These are phyloP conservation scores for Volvox reticuliferus DNA, from an alignment of 139 green algal species.

Conservation along the genomic window DNA sequence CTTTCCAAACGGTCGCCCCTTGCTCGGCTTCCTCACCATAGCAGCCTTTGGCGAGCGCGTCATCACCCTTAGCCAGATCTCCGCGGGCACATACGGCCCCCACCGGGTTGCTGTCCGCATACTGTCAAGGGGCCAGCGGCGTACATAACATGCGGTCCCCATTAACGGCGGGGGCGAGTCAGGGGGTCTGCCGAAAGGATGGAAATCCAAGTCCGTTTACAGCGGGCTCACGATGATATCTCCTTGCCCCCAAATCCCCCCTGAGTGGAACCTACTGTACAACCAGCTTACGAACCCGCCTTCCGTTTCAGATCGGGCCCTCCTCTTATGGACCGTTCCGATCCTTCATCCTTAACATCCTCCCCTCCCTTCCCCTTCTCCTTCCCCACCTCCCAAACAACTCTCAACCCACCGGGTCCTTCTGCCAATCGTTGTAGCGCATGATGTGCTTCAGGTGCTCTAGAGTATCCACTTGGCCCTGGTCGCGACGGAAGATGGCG, in stretches of 20 bases:
- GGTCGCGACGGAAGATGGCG: slow-evolving; percentile 84
- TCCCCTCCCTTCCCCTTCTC: too few species aligned
- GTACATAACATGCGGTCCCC: too few species aligned
- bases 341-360: background rate
- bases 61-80: slow-evolving; percentile 61
- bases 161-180: too few species aligned
- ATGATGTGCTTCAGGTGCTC: slow-evolving; percentile 74
- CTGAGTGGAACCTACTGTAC: too few species aligned
- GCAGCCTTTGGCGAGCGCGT: slow-evolving; percentile 70
- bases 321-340: background rate
- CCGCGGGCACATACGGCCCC: slow-evolving; percentile 73
- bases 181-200: too few species aligned
- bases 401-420: slow-evolving; percentile 56
- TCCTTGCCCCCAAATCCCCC: too few species aligned
- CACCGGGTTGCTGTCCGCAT: slow-evolving; percentile 41
- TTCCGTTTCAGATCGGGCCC: too few species aligned
- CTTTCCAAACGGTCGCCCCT: too few species aligned
- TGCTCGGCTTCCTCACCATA: slow-evolving; percentile 54
- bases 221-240: too few species aligned
- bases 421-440: slow-evolving; percentile 76
- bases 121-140: background rate
- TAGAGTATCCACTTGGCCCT: slow-evolving; percentile 61
- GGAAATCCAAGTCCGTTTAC: too few species aligned
- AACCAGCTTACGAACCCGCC: too few species aligned
- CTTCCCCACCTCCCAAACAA: background rate